Base-by-base conservation (phyloP, 2,329 filamentous ascomycete genomes). In the Penicillium sp. region DNA sequence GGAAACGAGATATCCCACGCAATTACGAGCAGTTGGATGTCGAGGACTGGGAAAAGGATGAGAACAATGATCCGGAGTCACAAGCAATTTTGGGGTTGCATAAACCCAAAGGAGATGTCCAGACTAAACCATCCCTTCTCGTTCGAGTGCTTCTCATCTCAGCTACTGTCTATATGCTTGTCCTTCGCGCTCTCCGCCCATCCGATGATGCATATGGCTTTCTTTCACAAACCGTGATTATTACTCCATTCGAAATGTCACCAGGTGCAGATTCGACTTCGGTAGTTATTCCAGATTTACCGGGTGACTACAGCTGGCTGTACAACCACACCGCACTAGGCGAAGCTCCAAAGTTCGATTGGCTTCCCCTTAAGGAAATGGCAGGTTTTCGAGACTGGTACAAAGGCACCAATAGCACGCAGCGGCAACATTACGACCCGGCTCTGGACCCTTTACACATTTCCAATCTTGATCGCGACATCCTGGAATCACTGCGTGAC, bases 401-500 rank as follows among this genome's bases (percentile, higher is more conserved):
- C 44, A 35, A 52, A 15, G 49, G 49, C 20, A 26, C 46, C 14
- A 55, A 58, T 8, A 48, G 44, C 27, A 51, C 29, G 11, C 20
- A n/a, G 1, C 31, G 53, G 6, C 26, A 62, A 22, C 66, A 69
- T 15, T 79, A 79, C 46, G 69, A 64, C 31, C 67, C 75, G 3
- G 59, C 58, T 3, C 54, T 66, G 3, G 76, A 79, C 41, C 76
- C 76, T 0, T 31, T 77, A n/a, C 74, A 71, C 45, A 68, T 77
- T 20, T 72, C 72, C 2, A 78, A 79, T 31, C 61, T 75, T 3
- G 62, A 75, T 2, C 58, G 72, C 4, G 62, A 69, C 0, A 47
- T 77, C 4, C 42, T 67, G 20, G 60, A 58, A n/a, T 60, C 64
- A 8, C 51, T 66, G 29, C 57, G 59, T 4, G 65, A 65, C 8